Conservation (phyloP, 1,139 yeast species). For the Magnusiomyces suaveolens region DNA sequence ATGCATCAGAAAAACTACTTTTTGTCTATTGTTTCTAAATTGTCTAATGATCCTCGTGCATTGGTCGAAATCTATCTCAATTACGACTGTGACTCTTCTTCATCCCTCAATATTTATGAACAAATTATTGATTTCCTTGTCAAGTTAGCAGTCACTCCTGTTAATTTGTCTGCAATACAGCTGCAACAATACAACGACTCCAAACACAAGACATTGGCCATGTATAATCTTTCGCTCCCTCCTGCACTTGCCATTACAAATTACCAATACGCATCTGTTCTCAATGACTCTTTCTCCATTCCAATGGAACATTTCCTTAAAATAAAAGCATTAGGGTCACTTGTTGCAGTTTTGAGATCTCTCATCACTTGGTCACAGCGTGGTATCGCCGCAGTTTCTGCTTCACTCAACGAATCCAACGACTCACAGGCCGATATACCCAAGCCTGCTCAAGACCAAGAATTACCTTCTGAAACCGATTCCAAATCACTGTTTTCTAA, state of each 20-base stretch:
- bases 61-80: slow-evolving; percentile 86
- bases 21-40: slow-evolving; percentile 62
- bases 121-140: slow-evolving; percentile 69
- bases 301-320: slow-evolving; percentile 66
- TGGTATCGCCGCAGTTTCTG: slow-evolving; percentile 38
- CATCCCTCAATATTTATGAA: slow-evolving; percentile 80
- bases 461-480: slow-evolving; percentile 14
- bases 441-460: slow-evolving; percentile 9
- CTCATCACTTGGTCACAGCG: slow-evolving; percentile 83
- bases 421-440: slow-evolving; percentile 6
- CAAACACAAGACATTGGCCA: slow-evolving; percentile 52
- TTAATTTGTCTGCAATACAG: slow-evolving; percentile 64
- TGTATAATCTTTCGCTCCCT: slow-evolving; percentile 61
- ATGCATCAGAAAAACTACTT: slow-evolving; percentile 86
- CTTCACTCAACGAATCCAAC: slow-evolving; percentile 7
- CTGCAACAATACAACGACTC: slow-evolving; percentile 56
- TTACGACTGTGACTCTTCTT: slow-evolving; percentile 78
- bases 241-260: slow-evolving; percentile 70
- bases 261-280: slow-evolving; percentile 46
- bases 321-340: slow-evolving; percentile 67
- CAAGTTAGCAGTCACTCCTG: slow-evolving; percentile 57
- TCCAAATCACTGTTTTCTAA: slow-evolving; percentile 13
- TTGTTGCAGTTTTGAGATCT: slow-evolving; percentile 75
- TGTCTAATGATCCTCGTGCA: slow-evolving; percentile 83
- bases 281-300: slow-evolving; percentile 23